A percentile compares a stretch with the other conserved stretches of the same genome.
Evolutionary conservation across 1,284 basidiomycete species (phyloP).

Genomic region (Hymenochaete sp.): DNA sequence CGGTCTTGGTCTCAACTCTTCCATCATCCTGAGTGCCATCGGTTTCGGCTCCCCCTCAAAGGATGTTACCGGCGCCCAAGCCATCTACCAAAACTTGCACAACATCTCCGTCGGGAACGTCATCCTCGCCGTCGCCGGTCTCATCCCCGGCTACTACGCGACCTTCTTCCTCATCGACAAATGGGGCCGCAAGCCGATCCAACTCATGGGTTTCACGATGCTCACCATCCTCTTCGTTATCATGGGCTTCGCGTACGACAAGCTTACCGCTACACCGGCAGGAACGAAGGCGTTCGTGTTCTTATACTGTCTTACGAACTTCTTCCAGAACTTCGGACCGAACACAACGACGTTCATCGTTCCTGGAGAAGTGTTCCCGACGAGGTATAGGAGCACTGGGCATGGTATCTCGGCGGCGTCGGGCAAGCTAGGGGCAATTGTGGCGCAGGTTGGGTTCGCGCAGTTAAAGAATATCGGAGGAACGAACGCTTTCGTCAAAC

Average conservation of each 20-base stretch:
- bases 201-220: conserved; percentile 50
- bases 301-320: conserved; percentile 53
- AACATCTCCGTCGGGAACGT: conserved; percentile 32
- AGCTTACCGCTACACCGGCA: conserved; percentile 35
- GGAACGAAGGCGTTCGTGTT: conserved; percentile 46
- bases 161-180: conserved; percentile 42
- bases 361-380: conserved; percentile 69
- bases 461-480: conserved; percentile 43
- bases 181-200: conserved; percentile 45
- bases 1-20: conserved; percentile 47
- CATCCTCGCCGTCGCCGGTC: conserved; percentile 42
- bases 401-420: conserved; percentile 64
- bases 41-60: conserved; percentile 17
- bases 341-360: conserved; percentile 69
- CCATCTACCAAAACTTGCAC: conserved; percentile 26
- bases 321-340: conserved; percentile 54
- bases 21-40: conserved; percentile 26
- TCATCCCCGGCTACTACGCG: conserved; percentile 44
- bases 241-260: conserved; percentile 50
- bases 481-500: conserved; percentile 29
- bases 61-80: conserved; percentile 18
- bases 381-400: conserved; percentile 63
- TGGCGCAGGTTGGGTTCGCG: conserved; percentile 56
- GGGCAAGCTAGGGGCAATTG: conserved; percentile 61
- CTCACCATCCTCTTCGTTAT: conserved; percentile 44